Base-by-base conservation (phyloP, 2,329 filamentous ascomycete genomes). In the Colletotrichum australisinense region DNA sequence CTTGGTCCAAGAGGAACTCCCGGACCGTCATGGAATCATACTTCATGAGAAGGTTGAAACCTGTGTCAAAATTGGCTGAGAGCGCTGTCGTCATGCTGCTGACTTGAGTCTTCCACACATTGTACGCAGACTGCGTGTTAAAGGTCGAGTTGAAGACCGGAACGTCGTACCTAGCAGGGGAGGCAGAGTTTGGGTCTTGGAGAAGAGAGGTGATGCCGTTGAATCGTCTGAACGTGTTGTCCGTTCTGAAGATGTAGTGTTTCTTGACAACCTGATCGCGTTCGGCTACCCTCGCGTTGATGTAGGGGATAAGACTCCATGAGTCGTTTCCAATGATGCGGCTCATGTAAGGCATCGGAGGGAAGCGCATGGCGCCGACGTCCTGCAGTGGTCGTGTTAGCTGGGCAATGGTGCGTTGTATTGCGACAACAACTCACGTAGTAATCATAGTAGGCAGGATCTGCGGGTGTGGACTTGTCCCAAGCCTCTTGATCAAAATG, bases 321-420 rank as follows among this genome's bases (percentile, higher is more conserved):
- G 75, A 60, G 8, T 74, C 28, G 38, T 75, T 53, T 35, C 77
- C 77, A 24, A 77, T 75, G 38, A 78, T 56, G 38, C 76, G 75
- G 24, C 76, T 74, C 80, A 80, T 82, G 63, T 79, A 77, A 2
- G 69, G 30, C 72, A 79, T 83, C 6, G 82, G 76, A 0, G 83
- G 84, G 52, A 83, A 84, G 4, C 84, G 73, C 84, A 85, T 85
- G 0, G 84, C 84, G 3, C 83, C 83, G 7, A 84, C 79, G 67
- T 85, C 84, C 65, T 80, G 75, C 9, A 24, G 1, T n/a, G 19
- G 1, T 28, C 53, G 1, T 24, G 65, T 75, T 5, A 76, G 67
- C 42, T 4, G 8, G 38, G 5, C 2, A 1, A 52, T 28, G 53
- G 26, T 28, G 19, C 14, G 22, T 11, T 11, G 8, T 11, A 3